These are phyloP conservation scores for Cercospora canescens DNA, from an alignment of 2,329 filamentous ascomycete species.

Conservation along the genomic window DNA sequence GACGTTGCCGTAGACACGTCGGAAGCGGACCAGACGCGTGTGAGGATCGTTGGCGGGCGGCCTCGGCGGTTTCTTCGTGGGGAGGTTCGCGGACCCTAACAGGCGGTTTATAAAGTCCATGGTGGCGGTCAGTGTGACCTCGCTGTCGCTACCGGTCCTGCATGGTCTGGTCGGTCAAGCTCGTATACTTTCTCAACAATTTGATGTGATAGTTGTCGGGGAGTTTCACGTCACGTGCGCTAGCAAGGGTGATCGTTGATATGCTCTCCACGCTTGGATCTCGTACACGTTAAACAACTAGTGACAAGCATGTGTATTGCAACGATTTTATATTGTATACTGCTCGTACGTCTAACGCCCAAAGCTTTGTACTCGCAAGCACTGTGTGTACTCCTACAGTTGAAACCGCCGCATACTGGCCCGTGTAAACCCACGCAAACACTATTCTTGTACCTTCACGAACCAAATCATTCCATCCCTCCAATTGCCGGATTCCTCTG, in stretches of 20 bases:
- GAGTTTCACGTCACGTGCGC: background rate
- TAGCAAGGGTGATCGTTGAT: background rate
- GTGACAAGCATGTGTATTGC: background rate
- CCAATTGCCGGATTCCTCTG: constrained; percentile 14
- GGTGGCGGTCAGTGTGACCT: background rate
- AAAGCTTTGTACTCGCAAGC: no score
- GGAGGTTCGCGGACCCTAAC: constrained; percentile 56
- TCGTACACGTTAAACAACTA: background rate
- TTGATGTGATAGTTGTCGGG: background rate
- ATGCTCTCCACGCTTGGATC: background rate
- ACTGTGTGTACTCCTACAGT: no score
- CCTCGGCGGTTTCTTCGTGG: constrained; percentile 49
- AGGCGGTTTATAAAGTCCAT: constrained; percentile 57
- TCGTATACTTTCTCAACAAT: background rate
- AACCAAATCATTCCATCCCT: constrained; percentile 25
- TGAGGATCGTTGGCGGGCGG: constrained; percentile 53
- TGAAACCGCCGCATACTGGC: no score
- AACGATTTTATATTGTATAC: no score
- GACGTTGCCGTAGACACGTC: constrained; percentile 60
- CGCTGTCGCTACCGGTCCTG: background rate
- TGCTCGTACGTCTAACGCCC: no score
- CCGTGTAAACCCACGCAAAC: no score
- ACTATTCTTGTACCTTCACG: background rate
- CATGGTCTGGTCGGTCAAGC: background rate
- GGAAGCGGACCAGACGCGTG: constrained; percentile 62